phyloP scores from a whole-genome alignment of 441 rosid genomes.

The Erodium moschatum region DNA sequence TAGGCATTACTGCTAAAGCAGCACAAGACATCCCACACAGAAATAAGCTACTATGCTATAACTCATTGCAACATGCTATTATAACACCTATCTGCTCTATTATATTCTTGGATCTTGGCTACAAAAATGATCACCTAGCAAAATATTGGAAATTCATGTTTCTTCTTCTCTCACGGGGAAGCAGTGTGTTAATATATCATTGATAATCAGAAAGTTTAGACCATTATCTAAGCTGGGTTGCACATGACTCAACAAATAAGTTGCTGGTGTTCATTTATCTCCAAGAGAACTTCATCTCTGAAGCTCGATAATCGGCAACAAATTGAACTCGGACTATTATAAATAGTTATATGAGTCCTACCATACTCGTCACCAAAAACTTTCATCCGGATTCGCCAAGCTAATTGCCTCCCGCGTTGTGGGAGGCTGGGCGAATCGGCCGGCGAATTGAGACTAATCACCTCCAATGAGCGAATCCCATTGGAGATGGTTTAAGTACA shows the following conservation, averaged over 20 bases:
- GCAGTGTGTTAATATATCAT: neutral
- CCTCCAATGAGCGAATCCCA: too few relatives aligned
- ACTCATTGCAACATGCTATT: neutral
- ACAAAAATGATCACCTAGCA: neutral
- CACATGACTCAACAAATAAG: too few relatives aligned
- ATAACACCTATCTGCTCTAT: neutral
- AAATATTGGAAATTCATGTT: neutral
- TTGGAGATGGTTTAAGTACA: too few relatives aligned
- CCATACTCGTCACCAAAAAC: too few relatives aligned
- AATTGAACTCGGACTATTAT: neutral
- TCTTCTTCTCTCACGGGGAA: neutral
- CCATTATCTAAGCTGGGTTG: neutral
- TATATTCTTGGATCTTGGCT: neutral
- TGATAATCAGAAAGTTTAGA: neutral
- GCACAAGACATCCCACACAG: constrained; percentile 29
- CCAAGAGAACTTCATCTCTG: neutral
- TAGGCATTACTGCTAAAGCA: constrained; percentile 69
- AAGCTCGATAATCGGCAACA: neutral
- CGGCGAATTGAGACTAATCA: too few relatives aligned
- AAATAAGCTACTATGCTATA: constrained; percentile 13
- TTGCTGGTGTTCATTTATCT: neutral
- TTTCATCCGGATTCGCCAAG: too few relatives aligned
- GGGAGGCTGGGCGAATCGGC: too few relatives aligned
- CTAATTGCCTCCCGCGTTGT: too few relatives aligned
- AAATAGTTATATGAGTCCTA: too few relatives aligned